Conservation (phyloP, 768 basidiomycete species). For the Hygrocybe coccinea region DNA sequence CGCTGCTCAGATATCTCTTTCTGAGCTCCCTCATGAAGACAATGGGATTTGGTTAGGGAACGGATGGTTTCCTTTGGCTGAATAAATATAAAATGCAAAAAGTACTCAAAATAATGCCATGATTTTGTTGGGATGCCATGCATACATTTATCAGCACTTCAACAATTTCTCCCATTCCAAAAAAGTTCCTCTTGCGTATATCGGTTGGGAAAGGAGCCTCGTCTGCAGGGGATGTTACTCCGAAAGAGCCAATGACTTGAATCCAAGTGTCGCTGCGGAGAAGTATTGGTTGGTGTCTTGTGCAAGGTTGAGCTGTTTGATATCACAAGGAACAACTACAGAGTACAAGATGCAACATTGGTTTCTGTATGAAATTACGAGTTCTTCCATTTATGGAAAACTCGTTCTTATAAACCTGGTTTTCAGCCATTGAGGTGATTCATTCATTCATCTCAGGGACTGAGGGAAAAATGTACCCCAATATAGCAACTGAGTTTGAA, state of each 20-base stretch:
- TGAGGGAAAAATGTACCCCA: too few relatives aligned
- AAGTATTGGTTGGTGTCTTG: conserved; percentile 20
- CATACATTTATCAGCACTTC: conserved; percentile 70
- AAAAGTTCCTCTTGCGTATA: conserved; percentile 65
- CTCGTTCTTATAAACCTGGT: too few relatives aligned
- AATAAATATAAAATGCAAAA: conserved; percentile 7
- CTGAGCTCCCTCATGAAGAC: conserved; percentile 71
- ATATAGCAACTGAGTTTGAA: too few relatives aligned
- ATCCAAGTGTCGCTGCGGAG: conserved; percentile 23
- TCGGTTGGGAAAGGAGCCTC: conserved; percentile 56
- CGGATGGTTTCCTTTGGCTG: conserved; percentile 77
- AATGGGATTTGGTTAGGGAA: conserved; percentile 72
- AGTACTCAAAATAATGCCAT: background rate
- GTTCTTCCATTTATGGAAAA: too few relatives aligned
- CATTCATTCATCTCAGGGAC: too few relatives aligned
- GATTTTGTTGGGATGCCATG: conserved; percentile 9
- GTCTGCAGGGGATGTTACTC: conserved; percentile 63
- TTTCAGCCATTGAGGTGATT: too few relatives aligned
- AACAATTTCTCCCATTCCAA: conserved; percentile 76
- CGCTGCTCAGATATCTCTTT: conserved; percentile 66
- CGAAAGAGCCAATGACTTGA: conserved; percentile 73
- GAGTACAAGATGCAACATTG: too few relatives aligned
- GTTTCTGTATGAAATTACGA: too few relatives aligned
- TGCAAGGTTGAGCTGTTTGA: conserved; percentile 24
- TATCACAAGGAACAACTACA: conserved; percentile 5